A percentile compares a stretch with the other conserved stretches of the same genome.
phyloP scores from a whole-genome alignment of 2,329 filamentous ascomycete genomes.

The Fusarium succisae region DNA sequence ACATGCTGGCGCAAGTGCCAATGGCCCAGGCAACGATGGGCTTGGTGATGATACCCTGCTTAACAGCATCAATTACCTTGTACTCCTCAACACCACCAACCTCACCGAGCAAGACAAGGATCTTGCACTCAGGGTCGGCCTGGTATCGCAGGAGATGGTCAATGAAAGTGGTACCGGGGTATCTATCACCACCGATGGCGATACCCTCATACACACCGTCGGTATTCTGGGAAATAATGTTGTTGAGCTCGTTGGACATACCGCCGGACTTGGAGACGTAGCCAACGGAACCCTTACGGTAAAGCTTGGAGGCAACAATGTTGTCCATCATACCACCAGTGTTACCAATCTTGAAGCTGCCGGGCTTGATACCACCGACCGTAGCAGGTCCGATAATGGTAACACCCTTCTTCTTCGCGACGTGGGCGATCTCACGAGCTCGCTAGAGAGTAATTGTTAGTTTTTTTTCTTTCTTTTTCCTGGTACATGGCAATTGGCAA shows the following conservation, averaged over 20 bases:
- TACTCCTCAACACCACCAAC: conserved; percentile 99
- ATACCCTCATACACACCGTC: conserved; percentile 99
- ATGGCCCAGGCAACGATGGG: conserved; percentile 99
- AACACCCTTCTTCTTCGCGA: conserved; percentile 97
- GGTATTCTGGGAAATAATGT: conserved; percentile 96
- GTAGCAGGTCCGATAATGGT: conserved; percentile 99
- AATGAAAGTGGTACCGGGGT: conserved; percentile 98
- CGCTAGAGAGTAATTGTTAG: conserved; percentile 63
- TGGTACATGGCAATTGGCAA: conserved; percentile 6
- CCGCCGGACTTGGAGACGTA: conserved; percentile 99
- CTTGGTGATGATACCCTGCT: conserved; percentile 95
- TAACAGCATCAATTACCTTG: conserved; percentile 98
- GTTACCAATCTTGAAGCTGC: conserved; percentile 99
- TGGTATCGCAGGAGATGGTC: conserved; percentile 98
- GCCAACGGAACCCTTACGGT: conserved; percentile 97
- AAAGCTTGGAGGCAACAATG: conserved; percentile 99
- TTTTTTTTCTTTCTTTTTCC: neutral
- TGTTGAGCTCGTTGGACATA: conserved; percentile 99
- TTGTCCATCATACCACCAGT: conserved; percentile 99
- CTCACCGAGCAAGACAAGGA: conserved; percentile 93
- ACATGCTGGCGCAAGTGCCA: conserved; percentile 98
- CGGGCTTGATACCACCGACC: conserved; percentile 99
- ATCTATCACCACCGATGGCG: conserved; percentile 98
- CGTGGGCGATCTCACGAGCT: conserved; percentile 96
- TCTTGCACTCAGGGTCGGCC: conserved; percentile 97